These are phyloP conservation scores for Pichia ethanolica DNA, from an alignment of 805 yeast species.

Conservation along the genomic window DNA sequence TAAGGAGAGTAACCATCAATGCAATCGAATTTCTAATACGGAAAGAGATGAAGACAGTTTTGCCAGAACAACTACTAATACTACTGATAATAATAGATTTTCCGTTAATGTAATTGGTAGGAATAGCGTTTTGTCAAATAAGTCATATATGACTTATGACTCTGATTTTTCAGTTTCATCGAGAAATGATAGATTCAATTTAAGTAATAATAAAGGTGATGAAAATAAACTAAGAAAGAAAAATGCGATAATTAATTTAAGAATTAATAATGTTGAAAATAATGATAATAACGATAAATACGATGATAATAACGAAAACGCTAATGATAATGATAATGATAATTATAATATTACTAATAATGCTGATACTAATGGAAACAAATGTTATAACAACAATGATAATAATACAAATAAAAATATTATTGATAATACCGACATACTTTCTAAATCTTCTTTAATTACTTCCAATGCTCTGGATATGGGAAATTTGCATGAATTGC, in stretches of 20 bases:
- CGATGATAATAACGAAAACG: background rate
- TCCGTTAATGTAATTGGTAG: conserved; percentile 29
- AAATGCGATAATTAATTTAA: conserved; percentile 40
- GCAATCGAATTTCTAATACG: background rate
- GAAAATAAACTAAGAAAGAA: conserved; percentile 38
- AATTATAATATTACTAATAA: no score
- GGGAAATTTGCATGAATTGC: background rate
- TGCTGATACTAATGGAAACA: background rate
- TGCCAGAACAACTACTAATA: background rate
- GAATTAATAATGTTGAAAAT: conserved; percentile 21
- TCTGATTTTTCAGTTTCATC: conserved; percentile 38
- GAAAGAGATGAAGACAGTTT: background rate
- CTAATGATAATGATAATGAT: no score
- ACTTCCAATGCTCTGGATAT: background rate
- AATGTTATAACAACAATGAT: no score
- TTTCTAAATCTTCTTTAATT: background rate
- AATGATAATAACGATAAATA: background rate
- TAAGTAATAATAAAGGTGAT: conserved; percentile 13
- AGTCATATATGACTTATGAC: conserved; percentile 54
- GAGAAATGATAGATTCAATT: background rate
- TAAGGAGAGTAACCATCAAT: background rate
- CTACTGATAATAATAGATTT: conserved; percentile 2
- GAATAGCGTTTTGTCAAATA: conserved; percentile 31
- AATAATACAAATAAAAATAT: no score
- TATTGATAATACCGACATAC: no score